phyloP scores from a whole-genome alignment of 371 early-diverging fungal genomes.

The Mortierella sp. region DNA sequence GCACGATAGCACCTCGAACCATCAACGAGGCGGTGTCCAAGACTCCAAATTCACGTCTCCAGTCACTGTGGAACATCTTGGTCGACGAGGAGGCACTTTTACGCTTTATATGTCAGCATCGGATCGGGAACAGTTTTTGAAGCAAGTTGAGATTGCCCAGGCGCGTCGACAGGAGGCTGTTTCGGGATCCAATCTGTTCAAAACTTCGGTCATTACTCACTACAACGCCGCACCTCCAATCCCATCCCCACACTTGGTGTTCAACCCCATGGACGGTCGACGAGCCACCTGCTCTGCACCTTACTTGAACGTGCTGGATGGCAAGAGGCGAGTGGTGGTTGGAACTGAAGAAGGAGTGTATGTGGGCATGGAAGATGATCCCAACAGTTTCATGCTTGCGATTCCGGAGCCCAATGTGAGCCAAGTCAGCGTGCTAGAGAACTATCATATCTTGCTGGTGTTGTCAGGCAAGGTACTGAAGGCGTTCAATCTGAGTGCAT shows the following conservation, averaged over 20 bases:
- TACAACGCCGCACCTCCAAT: slow-evolving; percentile 55
- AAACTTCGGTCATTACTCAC: slow-evolving; percentile 62
- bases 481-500: slow-evolving; percentile 77
- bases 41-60: slow-evolving; percentile 34
- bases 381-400: slow-evolving; percentile 58
- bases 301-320: slow-evolving; percentile 64
- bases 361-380: slow-evolving; percentile 59
- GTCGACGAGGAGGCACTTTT: slow-evolving; percentile 40
- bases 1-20: not conserved
- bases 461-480: slow-evolving; percentile 72
- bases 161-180: slow-evolving; percentile 70
- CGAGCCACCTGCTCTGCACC: slow-evolving; percentile 80
- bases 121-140: slow-evolving; percentile 82
- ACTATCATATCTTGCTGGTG: slow-evolving; percentile 77
- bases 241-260: slow-evolving; percentile 24
- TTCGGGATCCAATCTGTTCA: slow-evolving; percentile 69
- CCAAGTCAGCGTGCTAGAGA: slow-evolving; percentile 86
- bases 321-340: slow-evolving; percentile 74
- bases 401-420: slow-evolving; percentile 78
- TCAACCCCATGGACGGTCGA: slow-evolving; percentile 53
- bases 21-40: slow-evolving; percentile 40
- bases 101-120: slow-evolving; percentile 61
- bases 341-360: slow-evolving; percentile 91
- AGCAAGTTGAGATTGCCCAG: slow-evolving; percentile 69
- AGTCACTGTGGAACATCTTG: slow-evolving; percentile 44